Evolutionary conservation across 352 stramenopile genomes (phyloP), one percentile per base, ranked within the genome.

Genomic region (Thalassiosira oceanica): DNA sequence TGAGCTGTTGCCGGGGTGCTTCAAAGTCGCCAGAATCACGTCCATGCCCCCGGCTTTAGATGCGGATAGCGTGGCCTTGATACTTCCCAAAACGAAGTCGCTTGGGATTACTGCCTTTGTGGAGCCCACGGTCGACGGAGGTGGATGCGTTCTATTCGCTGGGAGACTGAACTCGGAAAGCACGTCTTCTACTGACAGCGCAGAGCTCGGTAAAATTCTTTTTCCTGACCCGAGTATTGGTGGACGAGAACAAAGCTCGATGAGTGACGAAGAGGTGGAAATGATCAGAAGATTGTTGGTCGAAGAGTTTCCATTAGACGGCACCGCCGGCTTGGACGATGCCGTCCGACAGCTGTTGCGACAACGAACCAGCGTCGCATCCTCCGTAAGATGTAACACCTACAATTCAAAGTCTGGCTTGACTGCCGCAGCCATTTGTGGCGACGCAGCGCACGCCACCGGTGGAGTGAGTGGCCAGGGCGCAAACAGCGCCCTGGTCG

Each of bases 391-490:
- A 27, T 89, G 81, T 58, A 89, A 89, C 35, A 76, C 33, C 7
- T 89, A 85, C 66, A 48, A 84, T 56, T 86, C 64, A 36, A 41
- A 26, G 3, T 11, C 35, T 10, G 56, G 52, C 41, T 41, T 68
- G 11, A 65, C 56, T 13, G 49, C 65, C 31, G 28, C 61, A 2
- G 81, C 62, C n/a, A 46, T 89, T 2, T 71, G 61, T 13, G 81
- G 81, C 20, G 81, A 89, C 79, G 78, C 81, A 15, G 81, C 81
- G n/a, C 81, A 89, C 68, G 75, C 81, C 0, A 89, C 81, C 0
- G 81, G 81, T 24, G 81, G 81, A 8, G 81, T 89, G 10, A 77
- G 53, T 3, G 81, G 81, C 39, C 81, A 89, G 53, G 81, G 81
- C 10, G 63, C 72, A 11, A 89, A 89, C 39, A 80, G 61, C 42